A percentile compares a stretch with the other conserved stretches of the same genome.
phyloP scores from a whole-genome alignment of 371 early-diverging fungal genomes.

The Blakeslea trispora region DNA sequence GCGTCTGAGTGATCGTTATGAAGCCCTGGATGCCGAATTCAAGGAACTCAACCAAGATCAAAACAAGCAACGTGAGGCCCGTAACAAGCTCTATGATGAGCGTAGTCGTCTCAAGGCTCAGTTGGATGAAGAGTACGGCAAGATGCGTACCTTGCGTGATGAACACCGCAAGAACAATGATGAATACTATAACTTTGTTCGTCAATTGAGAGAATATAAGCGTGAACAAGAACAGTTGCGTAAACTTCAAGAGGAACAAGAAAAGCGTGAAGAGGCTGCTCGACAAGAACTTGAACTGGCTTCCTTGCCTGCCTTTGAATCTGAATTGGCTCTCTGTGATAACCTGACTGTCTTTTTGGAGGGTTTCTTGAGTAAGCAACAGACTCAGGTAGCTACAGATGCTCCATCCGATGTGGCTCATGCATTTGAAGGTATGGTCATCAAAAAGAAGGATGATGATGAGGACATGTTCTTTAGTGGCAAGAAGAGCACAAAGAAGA shows the following conservation, averaged over 20 bases:
- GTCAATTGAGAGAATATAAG: conserved; percentile 73
- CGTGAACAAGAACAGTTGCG: conserved; percentile 64
- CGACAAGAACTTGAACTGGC: conserved; percentile 82
- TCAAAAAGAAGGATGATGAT: conserved; percentile 75
- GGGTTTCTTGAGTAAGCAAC: conserved; percentile 22
- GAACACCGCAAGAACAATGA: conserved; percentile 77
- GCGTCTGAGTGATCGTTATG: conserved; percentile 67
- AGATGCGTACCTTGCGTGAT: conserved; percentile 67
- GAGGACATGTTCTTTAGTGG: conserved; percentile 73
- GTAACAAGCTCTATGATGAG: conserved; percentile 76
- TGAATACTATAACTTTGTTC: conserved; percentile 73
- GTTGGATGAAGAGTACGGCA: conserved; percentile 71
- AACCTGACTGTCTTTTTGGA: conserved; percentile 75
- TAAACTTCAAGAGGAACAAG: conserved; percentile 70
- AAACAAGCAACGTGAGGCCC: conserved; percentile 60
- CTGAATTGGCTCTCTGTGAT: conserved; percentile 84
- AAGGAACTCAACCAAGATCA: conserved; percentile 63
- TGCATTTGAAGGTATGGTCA: conserved; percentile 65
- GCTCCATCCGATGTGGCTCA: conserved; percentile 30
- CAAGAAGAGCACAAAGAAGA: conserved; percentile 49
- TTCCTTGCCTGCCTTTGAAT: conserved; percentile 84
- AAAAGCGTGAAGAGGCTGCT: conserved; percentile 63
- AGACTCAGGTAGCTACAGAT: too few relatives aligned
- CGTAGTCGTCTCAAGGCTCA: conserved; percentile 71
- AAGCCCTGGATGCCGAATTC: conserved; percentile 68